A percentile compares a stretch with the other conserved stretches of the same genome.
Evolutionary conservation across 805 yeast genomes (phyloP).

Genomic region (Monosporozyma yasuniensis): DNA sequence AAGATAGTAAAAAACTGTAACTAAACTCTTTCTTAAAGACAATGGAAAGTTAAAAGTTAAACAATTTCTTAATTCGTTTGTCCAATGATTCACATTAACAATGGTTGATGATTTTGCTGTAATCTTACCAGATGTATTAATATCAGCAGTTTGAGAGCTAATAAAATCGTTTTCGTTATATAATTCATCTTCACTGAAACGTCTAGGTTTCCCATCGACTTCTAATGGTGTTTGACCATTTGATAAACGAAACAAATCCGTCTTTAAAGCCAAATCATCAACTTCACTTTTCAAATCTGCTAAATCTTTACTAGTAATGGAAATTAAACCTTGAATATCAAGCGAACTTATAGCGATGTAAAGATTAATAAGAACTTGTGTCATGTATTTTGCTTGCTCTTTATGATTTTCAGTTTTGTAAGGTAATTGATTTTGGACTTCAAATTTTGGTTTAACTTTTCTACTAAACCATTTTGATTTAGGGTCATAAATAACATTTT

Average conservation of each 20-base stretch:
- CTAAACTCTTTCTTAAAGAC: slow-evolving; percentile 47
- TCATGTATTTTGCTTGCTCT: slow-evolving; percentile 64
- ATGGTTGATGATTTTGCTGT: slow-evolving; percentile 64
- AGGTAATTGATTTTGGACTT: slow-evolving; percentile 45
- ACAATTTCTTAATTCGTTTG: slow-evolving; percentile 75
- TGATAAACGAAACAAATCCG: slow-evolving; percentile 36
- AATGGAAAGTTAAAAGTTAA: slow-evolving; percentile 70
- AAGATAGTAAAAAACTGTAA: slow-evolving; percentile 62
- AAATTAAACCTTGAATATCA: slow-evolving; percentile 63
- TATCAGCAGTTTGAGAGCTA: slow-evolving; percentile 22
- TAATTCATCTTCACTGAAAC: slow-evolving; percentile 29
- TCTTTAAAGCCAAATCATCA: slow-evolving; percentile 44
- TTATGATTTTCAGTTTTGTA: slow-evolving; percentile 59
- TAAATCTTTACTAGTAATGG: slow-evolving; percentile 60
- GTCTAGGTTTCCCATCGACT: slow-evolving; percentile 24
- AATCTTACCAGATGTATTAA: slow-evolving; percentile 44
- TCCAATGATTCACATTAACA: slow-evolving; percentile 73
- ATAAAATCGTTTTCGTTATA: slow-evolving; percentile 28
- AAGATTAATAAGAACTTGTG: slow-evolving; percentile 72
- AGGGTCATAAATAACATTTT: slow-evolving; percentile 24
- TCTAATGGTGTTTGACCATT: slow-evolving; percentile 29
- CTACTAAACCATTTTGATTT: slow-evolving; percentile 35
- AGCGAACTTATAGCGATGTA: slow-evolving; percentile 68
- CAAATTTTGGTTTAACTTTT: slow-evolving; percentile 27
- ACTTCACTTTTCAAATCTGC: slow-evolving; percentile 36